Conservation (phyloP, 345 rosid genomes). For the Crucihimalaya himalaica region DNA sequence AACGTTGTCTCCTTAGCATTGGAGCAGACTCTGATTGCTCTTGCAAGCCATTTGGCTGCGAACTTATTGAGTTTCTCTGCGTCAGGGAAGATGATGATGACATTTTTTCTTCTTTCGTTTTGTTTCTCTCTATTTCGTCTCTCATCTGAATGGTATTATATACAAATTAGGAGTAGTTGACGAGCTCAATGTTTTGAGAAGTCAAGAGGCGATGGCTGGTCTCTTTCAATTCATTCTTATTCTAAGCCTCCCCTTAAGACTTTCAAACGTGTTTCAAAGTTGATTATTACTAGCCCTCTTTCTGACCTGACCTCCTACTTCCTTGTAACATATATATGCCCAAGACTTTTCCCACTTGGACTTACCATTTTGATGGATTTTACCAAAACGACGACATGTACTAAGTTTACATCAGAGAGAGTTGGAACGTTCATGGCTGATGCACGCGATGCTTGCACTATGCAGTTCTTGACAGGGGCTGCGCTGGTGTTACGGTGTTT, state of each 20-base stretch:
- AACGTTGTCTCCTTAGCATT: slow-evolving; percentile 36
- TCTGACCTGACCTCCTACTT: neutral
- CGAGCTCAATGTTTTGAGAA: slow-evolving; percentile 19
- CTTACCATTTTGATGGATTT: too few relatives aligned
- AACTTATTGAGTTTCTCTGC: slow-evolving; percentile 24
- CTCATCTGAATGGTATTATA: neutral
- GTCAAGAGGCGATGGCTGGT: slow-evolving; percentile 17
- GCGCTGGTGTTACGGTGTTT: too few relatives aligned
- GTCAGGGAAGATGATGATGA: slow-evolving; percentile 28
- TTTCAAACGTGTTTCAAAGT: slow-evolving; percentile 9
- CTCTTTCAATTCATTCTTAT: neutral
- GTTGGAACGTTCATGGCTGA: too few relatives aligned
- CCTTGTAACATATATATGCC: too few relatives aligned
- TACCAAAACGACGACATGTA: too few relatives aligned
- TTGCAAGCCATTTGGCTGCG: slow-evolving; percentile 1
- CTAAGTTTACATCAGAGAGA: too few relatives aligned
- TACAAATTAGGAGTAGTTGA: slow-evolving; percentile 6
- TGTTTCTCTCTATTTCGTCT: neutral
- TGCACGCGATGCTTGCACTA: too few relatives aligned
- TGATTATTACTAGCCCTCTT: neutral
- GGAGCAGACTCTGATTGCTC: slow-evolving; percentile 40
- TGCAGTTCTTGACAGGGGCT: too few relatives aligned
- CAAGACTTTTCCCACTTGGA: too few relatives aligned
- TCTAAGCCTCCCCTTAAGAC: neutral
- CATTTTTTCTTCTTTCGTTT: neutral